These are phyloP conservation scores for Metarhizium album DNA, from an alignment of 2,329 filamentous ascomycete genomes.

Conservation along the genomic window DNA sequence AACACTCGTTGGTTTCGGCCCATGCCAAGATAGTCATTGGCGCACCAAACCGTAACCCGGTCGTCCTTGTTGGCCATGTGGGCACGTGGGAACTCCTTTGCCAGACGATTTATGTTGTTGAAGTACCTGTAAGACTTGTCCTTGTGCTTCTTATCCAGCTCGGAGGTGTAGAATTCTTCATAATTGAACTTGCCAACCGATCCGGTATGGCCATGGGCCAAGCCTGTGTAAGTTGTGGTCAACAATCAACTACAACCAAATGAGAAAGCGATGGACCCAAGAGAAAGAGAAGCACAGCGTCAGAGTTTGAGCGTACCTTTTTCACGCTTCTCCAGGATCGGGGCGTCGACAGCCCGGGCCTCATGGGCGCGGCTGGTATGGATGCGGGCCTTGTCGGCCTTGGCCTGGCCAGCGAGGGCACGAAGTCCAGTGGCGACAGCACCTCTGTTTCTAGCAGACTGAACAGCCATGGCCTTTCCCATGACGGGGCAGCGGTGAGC, in stretches of 20 bases:
- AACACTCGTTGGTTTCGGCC: conserved; percentile 81
- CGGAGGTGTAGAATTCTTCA: conserved; percentile 73
- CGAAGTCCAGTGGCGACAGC: conserved; percentile 36
- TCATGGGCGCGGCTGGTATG: conserved; percentile 72
- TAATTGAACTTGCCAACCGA: conserved; percentile 67
- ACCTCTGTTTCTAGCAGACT: conserved; percentile 49
- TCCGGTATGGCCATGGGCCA: background rate
- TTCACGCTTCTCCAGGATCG: conserved; percentile 36
- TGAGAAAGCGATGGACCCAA: background rate
- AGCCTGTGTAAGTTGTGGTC: background rate
- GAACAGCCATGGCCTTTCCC: conserved; percentile 92
- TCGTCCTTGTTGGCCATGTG: conserved; percentile 80
- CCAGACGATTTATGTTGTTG: conserved; percentile 99
- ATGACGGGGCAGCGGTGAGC: conserved; percentile 95
- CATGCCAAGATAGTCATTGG: conserved; percentile 98
- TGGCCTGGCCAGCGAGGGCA: conserved; percentile 38
- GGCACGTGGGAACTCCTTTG: conserved; percentile 89
- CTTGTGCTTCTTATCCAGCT: conserved; percentile 97
- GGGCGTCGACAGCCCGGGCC: conserved; percentile 63
- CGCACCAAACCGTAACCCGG: conserved; percentile 95
- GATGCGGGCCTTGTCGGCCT: conserved; percentile 57
- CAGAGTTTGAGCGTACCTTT: conserved; percentile 35
- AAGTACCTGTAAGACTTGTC: conserved; percentile 99
- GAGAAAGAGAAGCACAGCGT: background rate
- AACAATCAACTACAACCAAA: background rate